Base-by-base conservation (phyloP, 108 stramenopile species). In the Skeletonema menzelii region DNA sequence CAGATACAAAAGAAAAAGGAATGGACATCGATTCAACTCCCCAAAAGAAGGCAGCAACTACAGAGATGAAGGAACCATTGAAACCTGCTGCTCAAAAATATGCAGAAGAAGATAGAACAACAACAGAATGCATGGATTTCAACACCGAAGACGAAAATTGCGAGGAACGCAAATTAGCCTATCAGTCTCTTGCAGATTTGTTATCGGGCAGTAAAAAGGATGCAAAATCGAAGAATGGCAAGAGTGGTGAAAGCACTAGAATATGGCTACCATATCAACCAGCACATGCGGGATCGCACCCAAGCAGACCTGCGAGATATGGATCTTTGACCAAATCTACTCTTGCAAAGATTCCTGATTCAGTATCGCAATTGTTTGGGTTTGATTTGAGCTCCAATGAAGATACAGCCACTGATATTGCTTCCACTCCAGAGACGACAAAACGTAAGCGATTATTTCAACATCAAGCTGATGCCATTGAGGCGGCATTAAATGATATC, bases 401-500 rank as follows among this genome's bases (percentile, higher is more conserved):
- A 26, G 17, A 22, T 34, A 63, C 66, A 24, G 24, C 28, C 10
- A 32, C n/a, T 56, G 13, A 13, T 70, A 8, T 8, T 27, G 12
- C 15, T 22, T 20, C 27, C 27, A 56, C 49, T 22, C 17, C 8
- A 20, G 22, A 53, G 49, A 22, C 19, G 10, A 53, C 49, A 53
- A 19, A 53, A 53, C 49, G 35, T 19, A 63, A 49, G 58, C 59
- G 46, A 38, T 66, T 95, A 55, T 98, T 91, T 63, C 35, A 56
- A 14, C 97, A 98, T 82, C 97, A 98, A 83, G 88, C 84, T 5
- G 26, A 31, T 24, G 97, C 95, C 13, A 93, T 98, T 66, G 80
- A 84, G 38, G 86, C 94, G 0, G 84, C 84, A 0, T 47, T 87
- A 56, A 64, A 66, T 27, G 85, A 78, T 19, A 64, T 40, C 8